Conservation (phyloP, 192 early-diverging fungal species). For the Umbelopsis isabellina region DNA sequence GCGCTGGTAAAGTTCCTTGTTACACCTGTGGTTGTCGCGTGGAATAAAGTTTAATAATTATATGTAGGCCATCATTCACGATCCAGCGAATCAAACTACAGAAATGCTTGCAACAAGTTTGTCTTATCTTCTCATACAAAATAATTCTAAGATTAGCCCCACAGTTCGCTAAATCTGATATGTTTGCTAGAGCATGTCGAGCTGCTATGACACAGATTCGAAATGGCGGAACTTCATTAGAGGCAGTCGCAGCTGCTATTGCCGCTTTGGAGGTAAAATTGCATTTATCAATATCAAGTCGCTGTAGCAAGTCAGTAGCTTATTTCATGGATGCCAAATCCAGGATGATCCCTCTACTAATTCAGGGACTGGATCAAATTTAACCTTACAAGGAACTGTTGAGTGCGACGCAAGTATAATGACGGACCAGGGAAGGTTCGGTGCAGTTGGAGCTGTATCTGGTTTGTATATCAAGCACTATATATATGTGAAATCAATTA, state of each 20-base stretch:
- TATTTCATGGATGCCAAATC: neutral
- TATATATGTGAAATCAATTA: neutral
- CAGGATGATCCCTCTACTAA: conserved; percentile 50
- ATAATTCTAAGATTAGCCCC: neutral
- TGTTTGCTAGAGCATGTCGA: conserved; percentile 40
- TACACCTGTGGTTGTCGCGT: too few species aligned
- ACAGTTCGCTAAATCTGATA: neutral
- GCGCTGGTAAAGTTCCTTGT: conserved; percentile 42
- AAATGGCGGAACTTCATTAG: conserved; percentile 23
- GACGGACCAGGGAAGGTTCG: conserved; percentile 69
- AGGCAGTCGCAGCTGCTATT: conserved; percentile 45
- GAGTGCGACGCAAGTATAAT: conserved; percentile 92
- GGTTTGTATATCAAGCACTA: conserved; percentile 35
- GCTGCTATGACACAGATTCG: conserved; percentile 35
- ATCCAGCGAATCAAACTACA: neutral
- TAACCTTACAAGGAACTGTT: conserved; percentile 69
- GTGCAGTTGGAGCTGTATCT: conserved; percentile 72
- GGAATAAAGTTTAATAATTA: neutral
- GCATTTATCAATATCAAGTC: neutral
- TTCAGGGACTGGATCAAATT: conserved; percentile 76
- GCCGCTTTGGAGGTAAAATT: conserved; percentile 36
- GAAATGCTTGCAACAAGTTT: neutral
- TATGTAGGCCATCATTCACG: neutral
- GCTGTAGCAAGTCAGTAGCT: neutral
- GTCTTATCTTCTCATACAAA: neutral